Conservation (phyloP, 495 filamentous ascomycete genomes). For the Penicillium coffeae region DNA sequence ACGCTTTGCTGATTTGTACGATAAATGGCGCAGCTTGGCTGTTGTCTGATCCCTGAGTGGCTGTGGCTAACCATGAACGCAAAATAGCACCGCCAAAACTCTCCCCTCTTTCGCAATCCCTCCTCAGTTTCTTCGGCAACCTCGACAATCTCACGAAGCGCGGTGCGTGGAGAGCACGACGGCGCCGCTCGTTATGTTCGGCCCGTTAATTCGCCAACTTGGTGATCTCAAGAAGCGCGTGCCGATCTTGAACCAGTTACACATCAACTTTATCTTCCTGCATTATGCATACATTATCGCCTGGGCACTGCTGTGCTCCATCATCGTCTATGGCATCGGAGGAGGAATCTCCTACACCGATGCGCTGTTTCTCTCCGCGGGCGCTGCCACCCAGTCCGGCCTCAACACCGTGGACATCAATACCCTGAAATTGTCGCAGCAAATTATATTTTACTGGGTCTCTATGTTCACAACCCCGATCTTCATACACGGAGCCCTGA, state of each 20-base stretch:
- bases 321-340: constrained; percentile 68
- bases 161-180: constrained; percentile 10
- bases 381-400: constrained; percentile 84
- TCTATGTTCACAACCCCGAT: constrained; percentile 82
- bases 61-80: not conserved
- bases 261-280: constrained; percentile 79
- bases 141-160: constrained; percentile 1
- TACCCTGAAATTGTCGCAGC: constrained; percentile 69
- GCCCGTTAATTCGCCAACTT: constrained; percentile 19
- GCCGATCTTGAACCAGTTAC: constrained; percentile 43
- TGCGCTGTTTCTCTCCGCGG: constrained; percentile 78
- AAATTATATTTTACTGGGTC: constrained; percentile 65
- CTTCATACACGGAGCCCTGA: constrained; percentile 80
- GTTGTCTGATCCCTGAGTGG: not conserved
- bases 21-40: not conserved
- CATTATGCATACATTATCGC: constrained; percentile 83
- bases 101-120: constrained; percentile 13
- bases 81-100: constrained; percentile 14
- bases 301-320: constrained; percentile 63
- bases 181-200: constrained; percentile 30
- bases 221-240: constrained; percentile 23
- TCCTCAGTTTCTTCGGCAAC: not conserved
- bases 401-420: constrained; percentile 86
- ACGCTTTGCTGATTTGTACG: not conserved
- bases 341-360: constrained; percentile 73